A percentile compares a stretch with the other conserved stretches of the same genome.
These are phyloP conservation scores for Lipomyces starkeyi DNA, from an alignment of 805 yeast genomes.

Conservation along the genomic window DNA sequence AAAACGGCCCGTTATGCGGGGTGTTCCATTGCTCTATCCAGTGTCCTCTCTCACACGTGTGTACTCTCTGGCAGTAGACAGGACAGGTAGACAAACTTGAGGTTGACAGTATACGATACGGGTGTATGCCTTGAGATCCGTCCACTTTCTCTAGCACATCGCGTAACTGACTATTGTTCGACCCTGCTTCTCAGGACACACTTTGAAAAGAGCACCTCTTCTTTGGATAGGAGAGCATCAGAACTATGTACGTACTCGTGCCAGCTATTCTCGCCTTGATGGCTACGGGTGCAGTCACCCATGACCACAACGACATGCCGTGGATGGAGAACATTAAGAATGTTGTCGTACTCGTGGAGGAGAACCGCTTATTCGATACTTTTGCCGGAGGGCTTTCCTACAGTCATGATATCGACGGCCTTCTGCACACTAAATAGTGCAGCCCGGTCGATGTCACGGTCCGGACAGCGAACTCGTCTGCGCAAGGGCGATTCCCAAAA, in stretches of 20 bases:
- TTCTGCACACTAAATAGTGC: not conserved
- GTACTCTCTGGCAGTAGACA: too few relatives aligned
- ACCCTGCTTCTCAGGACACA: too few relatives aligned
- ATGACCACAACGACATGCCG: not conserved
- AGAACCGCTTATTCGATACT: conserved; percentile 11
- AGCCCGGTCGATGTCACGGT: not conserved
- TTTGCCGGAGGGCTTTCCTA: conserved; percentile 8
- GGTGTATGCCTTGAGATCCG: too few relatives aligned
- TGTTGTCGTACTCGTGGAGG: conserved; percentile 1
- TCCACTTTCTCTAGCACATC: too few relatives aligned
- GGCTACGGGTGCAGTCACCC: not conserved
- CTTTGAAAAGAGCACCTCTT: too few relatives aligned
- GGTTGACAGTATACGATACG: too few relatives aligned
- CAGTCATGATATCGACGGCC: conserved; percentile 1
- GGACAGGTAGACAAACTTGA: too few relatives aligned
- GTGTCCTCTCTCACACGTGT: too few relatives aligned
- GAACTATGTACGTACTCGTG: not conserved
- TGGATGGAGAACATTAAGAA: not conserved
- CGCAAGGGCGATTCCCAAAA: not conserved
- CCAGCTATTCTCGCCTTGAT: not conserved
- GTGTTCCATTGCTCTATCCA: too few relatives aligned
- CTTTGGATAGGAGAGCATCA: not conserved
- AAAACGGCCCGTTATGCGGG: too few relatives aligned
- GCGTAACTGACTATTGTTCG: too few relatives aligned
- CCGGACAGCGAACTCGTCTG: not conserved